Percentiles rank a stretch among this genome's conserved stretches.
Evolutionary conservation across 805 yeast species (phyloP).

Genomic region (Teunomyces gatunensis): DNA sequence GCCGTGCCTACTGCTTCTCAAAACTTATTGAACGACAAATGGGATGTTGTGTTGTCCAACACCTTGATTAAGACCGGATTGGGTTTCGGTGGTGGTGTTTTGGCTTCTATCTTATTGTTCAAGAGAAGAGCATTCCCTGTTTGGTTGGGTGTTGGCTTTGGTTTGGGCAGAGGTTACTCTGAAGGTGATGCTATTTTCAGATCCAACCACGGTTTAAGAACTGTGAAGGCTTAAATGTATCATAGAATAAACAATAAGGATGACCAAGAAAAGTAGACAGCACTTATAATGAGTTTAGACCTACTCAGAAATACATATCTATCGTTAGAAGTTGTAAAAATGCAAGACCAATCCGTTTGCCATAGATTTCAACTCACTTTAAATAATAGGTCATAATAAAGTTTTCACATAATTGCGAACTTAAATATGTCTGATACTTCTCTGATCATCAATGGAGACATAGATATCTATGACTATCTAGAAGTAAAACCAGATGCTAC

Average conservation of each 20-base stretch:
- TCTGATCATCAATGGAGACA: slow-evolving; percentile 19
- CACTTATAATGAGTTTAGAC: neutral
- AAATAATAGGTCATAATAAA: too few relatives aligned
- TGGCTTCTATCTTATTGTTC: slow-evolving; percentile 85
- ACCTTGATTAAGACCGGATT: slow-evolving; percentile 91
- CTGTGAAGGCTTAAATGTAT: slow-evolving; percentile 55
- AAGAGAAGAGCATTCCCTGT: slow-evolving; percentile 96
- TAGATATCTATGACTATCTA: slow-evolving; percentile 28
- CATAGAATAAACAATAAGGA: neutral
- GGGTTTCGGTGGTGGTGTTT: slow-evolving; percentile 95
- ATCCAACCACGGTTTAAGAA: slow-evolving; percentile 71
- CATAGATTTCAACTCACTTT: neutral
- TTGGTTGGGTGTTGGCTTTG: slow-evolving; percentile 96
- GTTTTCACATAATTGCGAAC: neutral
- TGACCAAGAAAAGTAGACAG: neutral
- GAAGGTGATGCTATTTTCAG: slow-evolving; percentile 98
- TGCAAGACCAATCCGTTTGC: too few relatives aligned
- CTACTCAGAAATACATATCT: neutral
- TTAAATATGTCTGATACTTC: slow-evolving; percentile 6
- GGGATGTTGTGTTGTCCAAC: slow-evolving; percentile 97
- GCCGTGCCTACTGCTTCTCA: slow-evolving; percentile 45
- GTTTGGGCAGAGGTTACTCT: slow-evolving; percentile 95
- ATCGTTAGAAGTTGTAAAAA: neutral
- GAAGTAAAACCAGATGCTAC: slow-evolving; percentile 22
- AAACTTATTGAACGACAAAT: slow-evolving; percentile 64